Evolutionary conservation across 2,329 filamentous ascomycete species (phyloP).

Genomic region (Clathrospora elynae): DNA sequence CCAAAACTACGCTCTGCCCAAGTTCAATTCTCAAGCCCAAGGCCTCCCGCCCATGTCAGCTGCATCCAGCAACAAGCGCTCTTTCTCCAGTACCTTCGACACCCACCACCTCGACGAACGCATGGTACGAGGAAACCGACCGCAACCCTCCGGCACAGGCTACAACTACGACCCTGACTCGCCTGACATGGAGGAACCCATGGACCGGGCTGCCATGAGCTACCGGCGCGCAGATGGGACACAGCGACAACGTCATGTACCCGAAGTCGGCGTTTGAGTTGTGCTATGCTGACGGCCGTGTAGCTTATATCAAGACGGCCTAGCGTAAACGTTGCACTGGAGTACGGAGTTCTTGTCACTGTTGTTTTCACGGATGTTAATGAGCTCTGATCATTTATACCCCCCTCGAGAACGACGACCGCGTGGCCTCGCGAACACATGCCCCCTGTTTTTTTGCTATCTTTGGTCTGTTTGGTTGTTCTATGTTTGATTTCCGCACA

Average conservation of each 20-base stretch:
- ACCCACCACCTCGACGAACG: constrained; percentile 51
- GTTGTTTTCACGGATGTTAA: constrained; percentile 17
- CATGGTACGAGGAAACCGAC: constrained; percentile 53
- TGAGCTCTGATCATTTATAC: constrained; percentile 26
- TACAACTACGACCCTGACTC: constrained; percentile 43
- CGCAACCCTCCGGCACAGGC: constrained; percentile 38
- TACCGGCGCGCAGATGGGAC: constrained; percentile 56
- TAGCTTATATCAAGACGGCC: constrained; percentile 3
- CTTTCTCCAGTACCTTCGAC: constrained; percentile 54
- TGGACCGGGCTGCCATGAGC: constrained; percentile 50
- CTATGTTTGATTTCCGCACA: constrained; percentile 3
- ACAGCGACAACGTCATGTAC: constrained; percentile 45
- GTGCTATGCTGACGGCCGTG: constrained; percentile 15
- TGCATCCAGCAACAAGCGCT: constrained; percentile 51
- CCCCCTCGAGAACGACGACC: constrained; percentile 22
- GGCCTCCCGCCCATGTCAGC: constrained; percentile 31
- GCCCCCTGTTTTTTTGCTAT: background rate
- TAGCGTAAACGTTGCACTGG: constrained; percentile 10
- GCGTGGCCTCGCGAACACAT: constrained; percentile 19
- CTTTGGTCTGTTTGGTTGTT: background rate
- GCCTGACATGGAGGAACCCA: constrained; percentile 49
- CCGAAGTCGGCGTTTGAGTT: constrained; percentile 37
- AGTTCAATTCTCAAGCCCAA: constrained; percentile 36
- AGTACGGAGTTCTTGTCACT: constrained; percentile 21
- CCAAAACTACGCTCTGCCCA: constrained; percentile 35